A percentile compares a stretch with the other conserved stretches of the same genome.
Conservation (phyloP, 371 early-diverging fungal genomes). For the Cokeromyces recurvatus region DNA sequence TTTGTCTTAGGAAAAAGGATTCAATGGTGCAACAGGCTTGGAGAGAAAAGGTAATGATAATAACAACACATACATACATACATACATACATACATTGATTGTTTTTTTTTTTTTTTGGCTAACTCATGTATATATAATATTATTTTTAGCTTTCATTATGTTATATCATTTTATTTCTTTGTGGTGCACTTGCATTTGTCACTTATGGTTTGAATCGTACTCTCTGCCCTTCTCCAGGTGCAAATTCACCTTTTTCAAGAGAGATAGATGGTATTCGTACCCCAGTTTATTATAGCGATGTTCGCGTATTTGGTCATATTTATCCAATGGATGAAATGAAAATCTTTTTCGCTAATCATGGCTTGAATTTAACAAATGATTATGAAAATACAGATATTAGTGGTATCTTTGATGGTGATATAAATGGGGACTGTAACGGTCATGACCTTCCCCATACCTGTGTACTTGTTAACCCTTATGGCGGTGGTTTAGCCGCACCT, state of each 20-base stretch:
- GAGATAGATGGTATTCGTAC: slow-evolving; percentile 20
- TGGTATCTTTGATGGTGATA: slow-evolving; percentile 45
- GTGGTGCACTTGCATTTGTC: slow-evolving; percentile 55
- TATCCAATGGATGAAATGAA: slow-evolving; percentile 38
- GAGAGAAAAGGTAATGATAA: slow-evolving; percentile 58
- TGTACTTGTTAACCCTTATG: slow-evolving; percentile 42
- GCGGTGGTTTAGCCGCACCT: slow-evolving; percentile 23
- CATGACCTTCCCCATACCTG: slow-evolving; percentile 25
- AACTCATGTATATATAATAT: too few relatives aligned
- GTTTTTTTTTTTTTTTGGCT: too few relatives aligned
- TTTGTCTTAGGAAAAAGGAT: slow-evolving; percentile 40
- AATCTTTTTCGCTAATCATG: slow-evolving; percentile 30
- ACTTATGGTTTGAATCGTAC: slow-evolving; percentile 57
- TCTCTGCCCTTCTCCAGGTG: slow-evolving; percentile 37
- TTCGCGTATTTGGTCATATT: slow-evolving; percentile 45
- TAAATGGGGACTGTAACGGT: slow-evolving; percentile 23
- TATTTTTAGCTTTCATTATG: slow-evolving; percentile 59
- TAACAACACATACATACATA: background rate
- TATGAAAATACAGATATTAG: slow-evolving; percentile 48
- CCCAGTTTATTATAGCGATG: slow-evolving; percentile 32
- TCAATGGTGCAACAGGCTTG: slow-evolving; percentile 59
- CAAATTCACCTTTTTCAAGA: slow-evolving; percentile 14
- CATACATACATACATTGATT: too few relatives aligned
- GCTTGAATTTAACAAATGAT: slow-evolving; percentile 40
- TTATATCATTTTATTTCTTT: slow-evolving; percentile 58